These are phyloP conservation scores for Hymenoscyphus albidus DNA, from an alignment of 2,329 filamentous ascomycete genomes.

Conservation along the genomic window DNA sequence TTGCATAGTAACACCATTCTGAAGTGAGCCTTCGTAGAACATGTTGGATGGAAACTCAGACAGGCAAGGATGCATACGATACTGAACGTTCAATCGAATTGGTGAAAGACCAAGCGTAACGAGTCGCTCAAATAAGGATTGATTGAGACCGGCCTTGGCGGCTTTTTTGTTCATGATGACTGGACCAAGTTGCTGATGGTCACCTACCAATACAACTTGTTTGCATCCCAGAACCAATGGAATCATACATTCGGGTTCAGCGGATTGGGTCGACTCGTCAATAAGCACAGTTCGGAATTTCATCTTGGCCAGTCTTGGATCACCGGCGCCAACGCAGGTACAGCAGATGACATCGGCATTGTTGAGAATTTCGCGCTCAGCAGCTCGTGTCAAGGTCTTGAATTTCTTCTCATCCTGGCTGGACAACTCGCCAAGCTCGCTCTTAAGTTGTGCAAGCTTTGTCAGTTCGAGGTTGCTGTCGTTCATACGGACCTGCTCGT, in stretches of 20 bases:
- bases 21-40: conserved; percentile 97
- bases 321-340: conserved; percentile 94
- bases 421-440: conserved; percentile 83
- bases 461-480: conserved; percentile 91
- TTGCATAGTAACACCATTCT: conserved; percentile 90
- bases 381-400: conserved; percentile 89
- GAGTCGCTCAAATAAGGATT: conserved; percentile 95
- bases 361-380: conserved; percentile 89
- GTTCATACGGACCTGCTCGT: conserved; percentile 96
- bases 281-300: conserved; percentile 98
- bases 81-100: conserved; percentile 93
- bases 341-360: conserved; percentile 99
- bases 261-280: conserved; percentile 96
- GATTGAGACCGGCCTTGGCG: conserved; percentile 93
- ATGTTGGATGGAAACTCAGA: conserved; percentile 98
- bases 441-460: conserved; percentile 91
- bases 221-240: conserved; percentile 95
- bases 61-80: conserved; percentile 97
- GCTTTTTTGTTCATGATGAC: conserved; percentile 99
- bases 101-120: conserved; percentile 88
- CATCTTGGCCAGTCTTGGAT: conserved; percentile 91
- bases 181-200: conserved; percentile 95
- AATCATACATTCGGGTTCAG: conserved; percentile 98
- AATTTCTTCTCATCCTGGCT: conserved; percentile 98
- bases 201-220: conserved; percentile 96